phyloP scores from a whole-genome alignment of 495 filamentous ascomycete genomes.

The Aspergillus heteromorphus region DNA sequence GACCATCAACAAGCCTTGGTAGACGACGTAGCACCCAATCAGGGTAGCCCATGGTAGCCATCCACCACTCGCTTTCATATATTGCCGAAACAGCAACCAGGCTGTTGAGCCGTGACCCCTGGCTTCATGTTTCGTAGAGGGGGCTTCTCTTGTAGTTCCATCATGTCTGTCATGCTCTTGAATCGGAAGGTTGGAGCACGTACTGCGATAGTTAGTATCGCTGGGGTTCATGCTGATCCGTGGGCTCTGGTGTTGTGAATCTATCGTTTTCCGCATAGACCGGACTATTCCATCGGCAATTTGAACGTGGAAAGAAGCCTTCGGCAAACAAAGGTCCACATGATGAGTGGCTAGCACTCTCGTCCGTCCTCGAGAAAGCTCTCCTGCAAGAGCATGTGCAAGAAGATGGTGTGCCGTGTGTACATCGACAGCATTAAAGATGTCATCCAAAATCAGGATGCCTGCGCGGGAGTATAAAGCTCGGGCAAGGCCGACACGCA shows the following conservation, averaged over 20 bases:
- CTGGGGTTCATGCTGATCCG: no score
- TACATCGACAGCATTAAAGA: slow-evolving; percentile 57
- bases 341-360: slow-evolving; percentile 73
- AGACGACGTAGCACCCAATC: neutral
- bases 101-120: neutral
- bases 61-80: slow-evolving; percentile 1
- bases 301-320: slow-evolving; percentile 58
- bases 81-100: neutral
- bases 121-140: neutral
- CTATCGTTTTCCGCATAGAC: slow-evolving; percentile 23
- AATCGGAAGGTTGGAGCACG: no score
- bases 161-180: no score
- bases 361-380: slow-evolving; percentile 57
- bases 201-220: no score
- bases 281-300: slow-evolving; percentile 57
- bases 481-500: slow-evolving; percentile 65
- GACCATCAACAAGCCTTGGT: slow-evolving; percentile 1
- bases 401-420: slow-evolving; percentile 69
- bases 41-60: slow-evolving; percentile 2
- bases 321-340: slow-evolving; percentile 55
- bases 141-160: no score
- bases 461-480: slow-evolving; percentile 72
- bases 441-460: slow-evolving; percentile 68
- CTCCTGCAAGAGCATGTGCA: slow-evolving; percentile 60
- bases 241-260: neutral